A percentile compares a stretch with the other conserved stretches of the same genome.
These are phyloP conservation scores for Pythium periplocum DNA, from an alignment of 352 stramenopile species.

Conservation along the genomic window DNA sequence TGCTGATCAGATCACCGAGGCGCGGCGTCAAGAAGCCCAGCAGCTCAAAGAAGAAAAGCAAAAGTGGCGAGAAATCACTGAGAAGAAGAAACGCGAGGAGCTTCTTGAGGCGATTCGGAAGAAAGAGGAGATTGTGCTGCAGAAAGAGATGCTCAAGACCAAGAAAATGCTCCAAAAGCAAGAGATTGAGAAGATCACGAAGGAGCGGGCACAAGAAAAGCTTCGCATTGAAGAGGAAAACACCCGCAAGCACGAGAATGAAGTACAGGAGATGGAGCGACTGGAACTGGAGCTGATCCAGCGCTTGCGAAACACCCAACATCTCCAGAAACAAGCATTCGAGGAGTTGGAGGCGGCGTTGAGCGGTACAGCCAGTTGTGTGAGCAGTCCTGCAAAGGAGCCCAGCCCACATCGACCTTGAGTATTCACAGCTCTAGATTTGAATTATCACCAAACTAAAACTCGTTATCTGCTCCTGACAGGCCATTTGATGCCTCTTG, in stretches of 20 bases:
- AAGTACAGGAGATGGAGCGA: slow-evolving; percentile 81
- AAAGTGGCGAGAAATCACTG: slow-evolving; percentile 61
- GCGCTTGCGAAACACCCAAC: slow-evolving; percentile 74
- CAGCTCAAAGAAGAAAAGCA: slow-evolving; percentile 85
- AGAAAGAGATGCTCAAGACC: slow-evolving; percentile 59
- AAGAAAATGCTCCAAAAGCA: slow-evolving; percentile 65
- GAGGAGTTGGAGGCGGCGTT: slow-evolving; percentile 79
- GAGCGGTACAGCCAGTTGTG: slow-evolving; percentile 17
- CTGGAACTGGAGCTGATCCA: slow-evolving; percentile 80
- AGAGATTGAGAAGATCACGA: slow-evolving; percentile 70
- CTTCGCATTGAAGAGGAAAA: slow-evolving; percentile 60
- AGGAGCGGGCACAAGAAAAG: slow-evolving; percentile 56
- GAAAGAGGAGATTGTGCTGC: slow-evolving; percentile 60
- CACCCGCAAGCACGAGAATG: slow-evolving; percentile 44
- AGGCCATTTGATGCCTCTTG: too few species aligned
- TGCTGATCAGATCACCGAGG: slow-evolving; percentile 59
- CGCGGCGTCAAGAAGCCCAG: slow-evolving; percentile 50
- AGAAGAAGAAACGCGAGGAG: slow-evolving; percentile 63
- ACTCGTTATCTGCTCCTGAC: too few species aligned
- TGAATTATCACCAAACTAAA: too few species aligned
- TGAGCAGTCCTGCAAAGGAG: neutral
- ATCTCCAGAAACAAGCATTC: slow-evolving; percentile 81
- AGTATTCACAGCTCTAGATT: neutral
- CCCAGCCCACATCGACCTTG: slow-evolving; percentile 15
- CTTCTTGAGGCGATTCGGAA: slow-evolving; percentile 56